These are phyloP conservation scores for Hymenotorrendiella dingleyae DNA, from an alignment of 2,329 filamentous ascomycete genomes.

Conservation along the genomic window DNA sequence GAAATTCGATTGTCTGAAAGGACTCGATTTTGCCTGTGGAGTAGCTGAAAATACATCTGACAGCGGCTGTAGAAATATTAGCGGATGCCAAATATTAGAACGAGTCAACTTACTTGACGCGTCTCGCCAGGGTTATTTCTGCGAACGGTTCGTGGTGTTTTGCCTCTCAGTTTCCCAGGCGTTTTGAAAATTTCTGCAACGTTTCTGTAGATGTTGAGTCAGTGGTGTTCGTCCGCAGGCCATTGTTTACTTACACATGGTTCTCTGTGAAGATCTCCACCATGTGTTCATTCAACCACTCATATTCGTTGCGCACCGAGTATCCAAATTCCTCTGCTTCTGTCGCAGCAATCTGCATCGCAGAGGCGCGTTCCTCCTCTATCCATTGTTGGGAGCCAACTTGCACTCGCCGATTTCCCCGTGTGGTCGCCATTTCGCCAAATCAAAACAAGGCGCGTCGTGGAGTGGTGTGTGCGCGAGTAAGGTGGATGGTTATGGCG, in stretches of 20 bases:
- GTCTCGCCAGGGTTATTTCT: conserved; percentile 53
- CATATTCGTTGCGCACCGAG: conserved; percentile 86
- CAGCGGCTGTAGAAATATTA: conserved; percentile 44
- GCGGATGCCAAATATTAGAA: conserved; percentile 5
- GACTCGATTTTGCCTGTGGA: conserved; percentile 42
- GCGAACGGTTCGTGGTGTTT: conserved; percentile 67
- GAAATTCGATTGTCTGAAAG: conserved; percentile 32
- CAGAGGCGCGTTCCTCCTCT: conserved; percentile 73
- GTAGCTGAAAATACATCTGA: conserved; percentile 54
- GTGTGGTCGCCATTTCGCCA: conserved; percentile 27
- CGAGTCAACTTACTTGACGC: conserved; percentile 51
- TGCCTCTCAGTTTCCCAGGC: conserved; percentile 74
- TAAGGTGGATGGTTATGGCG: too few species aligned
- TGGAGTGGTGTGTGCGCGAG: too few species aligned
- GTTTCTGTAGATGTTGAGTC: conserved; percentile 52
- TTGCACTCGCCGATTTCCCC: conserved; percentile 48
- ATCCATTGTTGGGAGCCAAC: conserved; percentile 86
- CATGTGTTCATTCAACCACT: conserved; percentile 99
- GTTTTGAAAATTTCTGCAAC: conserved; percentile 96
- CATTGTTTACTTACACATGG: conserved; percentile 62
- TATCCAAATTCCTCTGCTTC: conserved; percentile 93
- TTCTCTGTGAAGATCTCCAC: conserved; percentile 83
- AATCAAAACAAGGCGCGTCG: conserved; percentile 30
- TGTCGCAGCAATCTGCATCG: conserved; percentile 66
- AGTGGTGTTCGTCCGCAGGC: conserved; percentile 11